These are phyloP conservation scores for Lycium ferocissimum DNA, from an alignment of 257 asterid genomes.

Conservation along the genomic window DNA sequence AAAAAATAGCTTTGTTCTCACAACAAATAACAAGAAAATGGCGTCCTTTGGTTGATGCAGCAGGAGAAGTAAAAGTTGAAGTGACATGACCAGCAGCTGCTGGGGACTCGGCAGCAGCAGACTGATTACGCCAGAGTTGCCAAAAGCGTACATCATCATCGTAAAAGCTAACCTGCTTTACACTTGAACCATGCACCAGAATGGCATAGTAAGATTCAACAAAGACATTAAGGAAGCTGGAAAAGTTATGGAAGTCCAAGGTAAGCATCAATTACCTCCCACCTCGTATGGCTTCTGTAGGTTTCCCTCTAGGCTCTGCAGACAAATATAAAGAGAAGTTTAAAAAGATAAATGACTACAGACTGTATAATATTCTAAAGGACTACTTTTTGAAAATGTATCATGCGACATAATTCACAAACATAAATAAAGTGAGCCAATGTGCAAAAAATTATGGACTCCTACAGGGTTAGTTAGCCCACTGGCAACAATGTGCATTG, in stretches of 20 bases:
- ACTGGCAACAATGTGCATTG: background rate
- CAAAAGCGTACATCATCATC: conserved; percentile 96
- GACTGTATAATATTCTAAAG: background rate
- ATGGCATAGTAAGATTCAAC: conserved; percentile 45
- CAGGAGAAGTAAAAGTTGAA: conserved; percentile 84
- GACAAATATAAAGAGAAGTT: conserved; percentile 31
- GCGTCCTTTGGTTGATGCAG: conserved; percentile 93
- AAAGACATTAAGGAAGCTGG: conserved; percentile 1
- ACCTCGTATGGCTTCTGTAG: conserved; percentile 95
- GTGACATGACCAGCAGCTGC: conserved; percentile 78
- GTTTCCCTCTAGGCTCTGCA: conserved; percentile 86
- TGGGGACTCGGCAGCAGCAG: conserved; percentile 98
- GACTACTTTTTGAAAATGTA: conserved; percentile 12
- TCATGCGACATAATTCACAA: background rate
- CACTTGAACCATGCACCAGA: conserved; percentile 68
- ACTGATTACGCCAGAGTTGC: conserved; percentile 89
- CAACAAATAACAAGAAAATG: conserved; percentile 98
- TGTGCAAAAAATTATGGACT: background rate
- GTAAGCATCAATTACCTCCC: conserved; percentile 72
- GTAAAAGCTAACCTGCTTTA: conserved; percentile 97
- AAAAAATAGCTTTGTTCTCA: conserved; percentile 95
- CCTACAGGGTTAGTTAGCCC: background rate
- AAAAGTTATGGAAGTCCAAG: conserved; percentile 10
- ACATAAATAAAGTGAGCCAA: background rate
- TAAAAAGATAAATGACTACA: background rate